phyloP scores from a whole-genome alignment of 352 stramenopile species.

The Phytopythium vexans region DNA sequence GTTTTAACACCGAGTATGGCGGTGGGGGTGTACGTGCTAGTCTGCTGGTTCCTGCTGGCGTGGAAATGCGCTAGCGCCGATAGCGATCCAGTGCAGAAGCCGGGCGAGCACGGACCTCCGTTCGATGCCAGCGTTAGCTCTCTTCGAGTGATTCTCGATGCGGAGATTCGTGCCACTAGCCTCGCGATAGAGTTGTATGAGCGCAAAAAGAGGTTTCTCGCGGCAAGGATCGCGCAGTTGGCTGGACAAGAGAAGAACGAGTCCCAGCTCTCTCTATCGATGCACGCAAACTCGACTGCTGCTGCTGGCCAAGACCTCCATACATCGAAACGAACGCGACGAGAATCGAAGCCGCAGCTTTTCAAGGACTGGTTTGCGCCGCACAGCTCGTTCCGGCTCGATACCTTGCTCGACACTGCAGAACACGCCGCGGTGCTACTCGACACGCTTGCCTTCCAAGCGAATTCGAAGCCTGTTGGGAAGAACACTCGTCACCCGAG shows the following conservation, averaged over 20 bases:
- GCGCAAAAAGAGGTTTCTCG: constrained; percentile 14
- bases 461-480: constrained; percentile 9
- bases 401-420: neutral
- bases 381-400: constrained; percentile 2
- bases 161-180: constrained; percentile 9
- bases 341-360: constrained; percentile 4
- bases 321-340: neutral
- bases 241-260: neutral
- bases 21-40: too few species aligned
- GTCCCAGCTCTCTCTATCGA: too few species aligned
- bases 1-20: too few species aligned
- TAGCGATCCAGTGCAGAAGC: neutral
- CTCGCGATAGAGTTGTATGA: constrained; percentile 16
- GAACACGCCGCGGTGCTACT: neutral
- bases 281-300: neutral
- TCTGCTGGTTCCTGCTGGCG: neutral
- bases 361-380: constrained; percentile 26
- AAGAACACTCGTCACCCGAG: constrained; percentile 9
- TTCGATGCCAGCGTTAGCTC: neutral
- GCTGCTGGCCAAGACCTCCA: neutral
- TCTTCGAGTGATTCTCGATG: constrained; percentile 2
- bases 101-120: neutral
- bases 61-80: neutral
- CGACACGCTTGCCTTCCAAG: constrained; percentile 20
- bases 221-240: neutral